Base-by-base conservation (phyloP, 2,329 filamentous ascomycete species). In the Aureobasidium lini region DNA sequence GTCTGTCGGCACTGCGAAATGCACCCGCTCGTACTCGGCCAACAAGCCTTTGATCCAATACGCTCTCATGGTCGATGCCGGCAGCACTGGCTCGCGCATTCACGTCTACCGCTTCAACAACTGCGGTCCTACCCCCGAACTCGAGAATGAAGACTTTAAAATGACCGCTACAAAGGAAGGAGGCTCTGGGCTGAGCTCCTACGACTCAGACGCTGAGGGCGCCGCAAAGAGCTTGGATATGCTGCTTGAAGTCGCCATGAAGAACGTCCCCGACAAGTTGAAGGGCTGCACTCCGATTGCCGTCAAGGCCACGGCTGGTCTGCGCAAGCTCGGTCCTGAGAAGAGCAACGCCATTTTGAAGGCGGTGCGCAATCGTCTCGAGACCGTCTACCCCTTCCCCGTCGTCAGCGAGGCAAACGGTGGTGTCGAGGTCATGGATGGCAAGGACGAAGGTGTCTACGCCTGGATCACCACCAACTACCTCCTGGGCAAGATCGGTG, bases 51-150 rank as follows among this genome's bases (percentile, higher is more conserved):
- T 99, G 65, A 87, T 96, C 63, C 94, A 99, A 72, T 99, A 97
- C 77, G 95, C 94, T 62, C 83, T 97, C 69, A 99, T 99, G 94
- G 90, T 99, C 70, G 94, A 99, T 75, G 94, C 94, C 49, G 94
- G 94, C 67, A 97, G 92, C 79, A 97, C 94, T 58, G 94, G 94
- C 62, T 97, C 94, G 62, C 88, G 94, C 67, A 96, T 99, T 71
- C 95, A 99, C 78, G 91, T 97, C 61, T 99, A 96, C 81, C 89
- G 91, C 72, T 99, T 97, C 84, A 97, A 97, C 81, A 97, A 97
- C 79, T 99, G 93, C 77, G 94, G 92, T 11, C 77, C 90, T 7
- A 92, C 92, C n/a, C 94, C 94, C 29, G 92, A 96, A 76, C 83
- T 99, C 53, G 94, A 99, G 76, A 79, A 85, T 70, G 94, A 99